Percentiles rank a stretch among this genome's conserved stretches.
Evolutionary conservation across 129 eudicot genomes (phyloP).

Genomic region (Rutidosis leptorrhynchoides): DNA sequence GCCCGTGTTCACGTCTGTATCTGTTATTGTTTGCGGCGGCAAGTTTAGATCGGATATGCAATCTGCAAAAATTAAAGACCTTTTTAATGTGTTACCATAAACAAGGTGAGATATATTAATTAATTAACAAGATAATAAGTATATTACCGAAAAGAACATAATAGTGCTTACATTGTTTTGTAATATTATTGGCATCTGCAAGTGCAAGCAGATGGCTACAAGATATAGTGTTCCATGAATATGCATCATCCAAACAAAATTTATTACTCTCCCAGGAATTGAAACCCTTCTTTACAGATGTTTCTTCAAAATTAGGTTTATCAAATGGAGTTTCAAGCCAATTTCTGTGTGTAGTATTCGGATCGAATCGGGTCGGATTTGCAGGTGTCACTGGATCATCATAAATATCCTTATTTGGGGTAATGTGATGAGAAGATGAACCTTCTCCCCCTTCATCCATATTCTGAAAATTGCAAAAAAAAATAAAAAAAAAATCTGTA

Average conservation of each 20-base stretch:
- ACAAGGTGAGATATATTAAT: background rate
- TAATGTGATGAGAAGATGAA: slow-evolving; percentile 28
- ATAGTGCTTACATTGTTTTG: slow-evolving; percentile 24
- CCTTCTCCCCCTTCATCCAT: slow-evolving; percentile 46
- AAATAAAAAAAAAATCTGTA: slow-evolving; percentile 11
- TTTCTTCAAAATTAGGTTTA: slow-evolving; percentile 16
- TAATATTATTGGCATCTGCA: slow-evolving; percentile 32
- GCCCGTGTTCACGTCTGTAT: slow-evolving; percentile 16
- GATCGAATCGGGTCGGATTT: slow-evolving; percentile 33
- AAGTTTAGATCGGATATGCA: slow-evolving; percentile 42
- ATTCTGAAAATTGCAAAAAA: slow-evolving; percentile 13
- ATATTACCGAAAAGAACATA: background rate
- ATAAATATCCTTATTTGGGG: slow-evolving; percentile 40
- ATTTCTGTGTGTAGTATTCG: slow-evolving; percentile 26
- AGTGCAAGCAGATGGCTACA: slow-evolving; percentile 53
- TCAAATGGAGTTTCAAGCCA: slow-evolving; percentile 23
- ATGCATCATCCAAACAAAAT: slow-evolving; percentile 27
- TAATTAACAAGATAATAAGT: background rate
- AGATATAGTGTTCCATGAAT: slow-evolving; percentile 23
- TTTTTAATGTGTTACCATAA: background rate
- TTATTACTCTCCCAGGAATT: slow-evolving; percentile 31
- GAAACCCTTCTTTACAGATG: slow-evolving; percentile 17
- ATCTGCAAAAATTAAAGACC: slow-evolving; percentile 29
- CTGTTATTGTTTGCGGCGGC: slow-evolving; percentile 28
- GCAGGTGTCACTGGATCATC: slow-evolving; percentile 62